Conservation (phyloP, 257 asterid species). For the Vinca minor region DNA sequence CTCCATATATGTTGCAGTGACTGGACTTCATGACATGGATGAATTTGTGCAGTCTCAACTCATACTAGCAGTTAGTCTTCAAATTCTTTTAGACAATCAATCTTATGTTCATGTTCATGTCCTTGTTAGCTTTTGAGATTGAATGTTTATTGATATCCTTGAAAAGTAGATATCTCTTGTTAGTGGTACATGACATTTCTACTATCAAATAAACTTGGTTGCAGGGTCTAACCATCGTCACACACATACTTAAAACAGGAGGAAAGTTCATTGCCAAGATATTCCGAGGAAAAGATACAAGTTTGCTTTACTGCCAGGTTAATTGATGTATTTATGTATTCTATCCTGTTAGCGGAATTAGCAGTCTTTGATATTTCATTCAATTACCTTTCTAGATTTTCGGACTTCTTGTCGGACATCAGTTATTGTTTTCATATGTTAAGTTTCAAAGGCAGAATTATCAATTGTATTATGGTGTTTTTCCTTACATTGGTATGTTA, state of each 20-base stretch:
- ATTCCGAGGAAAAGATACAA: slow-evolving; percentile 95
- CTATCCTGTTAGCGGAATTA: neutral
- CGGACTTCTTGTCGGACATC: neutral
- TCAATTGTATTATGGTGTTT: neutral
- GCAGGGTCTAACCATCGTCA: slow-evolving; percentile 92
- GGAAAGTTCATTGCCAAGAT: slow-evolving; percentile 95
- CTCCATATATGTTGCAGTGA: slow-evolving; percentile 43
- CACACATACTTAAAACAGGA: slow-evolving; percentile 81
- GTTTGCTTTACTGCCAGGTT: slow-evolving; percentile 95
- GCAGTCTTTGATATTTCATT: too few species aligned
- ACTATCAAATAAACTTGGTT: slow-evolving; percentile 21
- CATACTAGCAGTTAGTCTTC: slow-evolving; percentile 72
- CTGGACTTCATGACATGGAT: slow-evolving; percentile 99
- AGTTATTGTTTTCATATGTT: neutral
- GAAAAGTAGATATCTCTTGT: neutral
- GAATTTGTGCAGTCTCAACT: slow-evolving; percentile 98
- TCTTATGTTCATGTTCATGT: neutral
- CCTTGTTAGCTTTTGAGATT: neutral
- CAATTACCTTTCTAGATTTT: neutral
- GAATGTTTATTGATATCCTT: neutral
- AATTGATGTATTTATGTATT: neutral
- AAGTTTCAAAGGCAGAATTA: neutral
- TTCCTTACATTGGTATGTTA: neutral
- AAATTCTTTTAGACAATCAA: neutral
- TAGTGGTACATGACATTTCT: neutral